These are phyloP conservation scores for Cryptosporidium meleagridis DNA, from an alignment of 169 alveolate genomes.

Conservation along the genomic window DNA sequence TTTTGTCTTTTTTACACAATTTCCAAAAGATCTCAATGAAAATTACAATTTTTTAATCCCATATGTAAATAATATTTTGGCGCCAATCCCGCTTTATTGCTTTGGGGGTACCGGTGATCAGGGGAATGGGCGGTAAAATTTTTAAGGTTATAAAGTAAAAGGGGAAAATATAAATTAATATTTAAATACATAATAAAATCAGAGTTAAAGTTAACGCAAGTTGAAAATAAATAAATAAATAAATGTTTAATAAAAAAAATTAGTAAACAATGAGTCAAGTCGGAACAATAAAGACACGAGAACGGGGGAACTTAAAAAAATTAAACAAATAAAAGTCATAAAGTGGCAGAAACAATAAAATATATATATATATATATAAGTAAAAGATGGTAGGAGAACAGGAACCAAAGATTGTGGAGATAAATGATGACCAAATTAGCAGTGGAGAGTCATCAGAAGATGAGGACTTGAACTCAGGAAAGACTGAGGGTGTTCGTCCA, in stretches of 20 bases:
- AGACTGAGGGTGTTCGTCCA: slow-evolving; percentile 37
- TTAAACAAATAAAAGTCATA: neutral
- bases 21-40: neutral
- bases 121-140: neutral
- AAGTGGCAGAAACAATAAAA: neutral
- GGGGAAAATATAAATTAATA: neutral
- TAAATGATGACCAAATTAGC: slow-evolving; percentile 59
- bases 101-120: slow-evolving; percentile 21
- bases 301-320: neutral
- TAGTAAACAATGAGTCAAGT: neutral
- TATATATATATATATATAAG: neutral
- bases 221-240: neutral
- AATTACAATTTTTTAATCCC: neutral
- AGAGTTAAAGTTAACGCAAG: neutral
- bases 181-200: neutral
- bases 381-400: slow-evolving; percentile 52
- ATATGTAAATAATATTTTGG: neutral
- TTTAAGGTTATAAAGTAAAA: neutral
- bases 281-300: slow-evolving; percentile 28
- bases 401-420: slow-evolving; percentile 67
- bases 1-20: neutral
- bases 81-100: neutral
- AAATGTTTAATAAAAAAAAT: neutral
- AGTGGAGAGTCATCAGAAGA: slow-evolving; percentile 66
- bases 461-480: slow-evolving; percentile 6